These are phyloP conservation scores for Phaeosphaeriaceae sp. DNA, from an alignment of 2,329 filamentous ascomycete genomes.

Conservation along the genomic window DNA sequence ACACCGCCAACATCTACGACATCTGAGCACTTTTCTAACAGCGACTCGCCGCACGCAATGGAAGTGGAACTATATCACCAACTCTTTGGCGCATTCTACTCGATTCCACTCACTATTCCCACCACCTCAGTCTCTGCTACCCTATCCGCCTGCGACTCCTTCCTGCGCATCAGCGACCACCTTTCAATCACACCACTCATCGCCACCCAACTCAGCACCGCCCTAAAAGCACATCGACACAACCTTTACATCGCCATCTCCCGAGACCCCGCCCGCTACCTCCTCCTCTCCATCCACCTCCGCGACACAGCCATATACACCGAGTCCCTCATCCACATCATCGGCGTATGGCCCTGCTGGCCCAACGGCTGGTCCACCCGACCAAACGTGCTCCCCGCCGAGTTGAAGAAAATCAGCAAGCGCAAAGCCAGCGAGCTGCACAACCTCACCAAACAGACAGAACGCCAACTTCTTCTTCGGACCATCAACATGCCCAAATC, in stretches of 20 bases:
- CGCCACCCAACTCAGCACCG: conserved; percentile 27
- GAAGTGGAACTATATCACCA: conserved; percentile 14
- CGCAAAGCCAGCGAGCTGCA: conserved; percentile 22
- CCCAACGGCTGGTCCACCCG: conserved; percentile 19
- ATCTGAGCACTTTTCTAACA: neutral
- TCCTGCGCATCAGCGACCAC: conserved; percentile 32
- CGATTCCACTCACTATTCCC: conserved; percentile 21
- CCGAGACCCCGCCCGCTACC: conserved; percentile 40
- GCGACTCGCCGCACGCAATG: neutral
- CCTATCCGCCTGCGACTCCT: conserved; percentile 32
- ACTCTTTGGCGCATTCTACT: conserved; percentile 39
- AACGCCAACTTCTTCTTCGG: conserved; percentile 34
- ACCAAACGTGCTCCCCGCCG: conserved; percentile 8
- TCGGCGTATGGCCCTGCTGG: conserved; percentile 36
- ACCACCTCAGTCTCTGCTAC: conserved; percentile 19
- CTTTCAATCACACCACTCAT: conserved; percentile 32
- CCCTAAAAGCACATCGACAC: conserved; percentile 31
- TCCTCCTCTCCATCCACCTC: conserved; percentile 36
- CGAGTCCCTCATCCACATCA: conserved; percentile 47
- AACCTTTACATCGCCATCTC: conserved; percentile 39
- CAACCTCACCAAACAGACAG: conserved; percentile 13
- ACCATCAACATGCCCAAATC: conserved; percentile 15
- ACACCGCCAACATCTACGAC: neutral
- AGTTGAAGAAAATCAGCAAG: conserved; percentile 18
- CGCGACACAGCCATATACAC: conserved; percentile 41